Evolutionary conservation across 192 early-diverging fungal genomes (phyloP).

Genomic region (Coemansia aciculifera): DNA sequence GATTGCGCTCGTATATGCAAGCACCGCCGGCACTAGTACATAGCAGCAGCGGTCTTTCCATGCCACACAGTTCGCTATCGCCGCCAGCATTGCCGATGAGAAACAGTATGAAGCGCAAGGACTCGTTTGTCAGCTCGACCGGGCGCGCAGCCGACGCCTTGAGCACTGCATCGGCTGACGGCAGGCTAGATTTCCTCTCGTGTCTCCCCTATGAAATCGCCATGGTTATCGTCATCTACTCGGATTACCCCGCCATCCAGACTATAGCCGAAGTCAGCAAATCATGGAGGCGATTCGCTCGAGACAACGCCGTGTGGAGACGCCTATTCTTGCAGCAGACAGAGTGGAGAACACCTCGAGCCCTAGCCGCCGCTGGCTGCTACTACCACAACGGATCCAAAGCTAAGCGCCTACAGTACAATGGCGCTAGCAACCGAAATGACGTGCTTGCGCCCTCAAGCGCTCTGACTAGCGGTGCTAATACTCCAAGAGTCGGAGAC

Average conservation of each 20-base stretch:
- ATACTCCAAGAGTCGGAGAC: constrained; percentile 35
- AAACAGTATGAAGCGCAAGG: constrained; percentile 42
- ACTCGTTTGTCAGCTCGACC: constrained; percentile 44
- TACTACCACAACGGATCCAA: constrained; percentile 7
- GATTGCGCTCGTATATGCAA: constrained; percentile 32
- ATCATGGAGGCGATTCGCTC: constrained; percentile 65
- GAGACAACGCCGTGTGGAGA: constrained; percentile 77
- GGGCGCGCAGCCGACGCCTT: neutral
- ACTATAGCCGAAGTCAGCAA: constrained; percentile 63
- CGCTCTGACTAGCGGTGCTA: constrained; percentile 23
- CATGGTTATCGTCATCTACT: constrained; percentile 63
- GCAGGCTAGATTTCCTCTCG: constrained; percentile 59
- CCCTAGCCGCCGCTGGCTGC: constrained; percentile 22
- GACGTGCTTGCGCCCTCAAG: constrained; percentile 3
- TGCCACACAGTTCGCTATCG: neutral
- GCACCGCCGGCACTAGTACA: neutral
- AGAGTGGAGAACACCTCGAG: constrained; percentile 56
- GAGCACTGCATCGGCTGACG: constrained; percentile 4
- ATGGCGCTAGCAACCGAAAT: constrained; percentile 5
- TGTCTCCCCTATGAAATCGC: constrained; percentile 75
- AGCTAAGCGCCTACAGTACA: neutral
- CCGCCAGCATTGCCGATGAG: constrained; percentile 8
- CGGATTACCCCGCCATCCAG: constrained; percentile 63
- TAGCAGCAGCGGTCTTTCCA: constrained; percentile 15
- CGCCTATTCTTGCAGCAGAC: constrained; percentile 58